Percentiles rank a stretch among this genome's conserved stretches.
Conservation (phyloP, 2,329 filamentous ascomycete species). For the Diaporthe eres region DNA sequence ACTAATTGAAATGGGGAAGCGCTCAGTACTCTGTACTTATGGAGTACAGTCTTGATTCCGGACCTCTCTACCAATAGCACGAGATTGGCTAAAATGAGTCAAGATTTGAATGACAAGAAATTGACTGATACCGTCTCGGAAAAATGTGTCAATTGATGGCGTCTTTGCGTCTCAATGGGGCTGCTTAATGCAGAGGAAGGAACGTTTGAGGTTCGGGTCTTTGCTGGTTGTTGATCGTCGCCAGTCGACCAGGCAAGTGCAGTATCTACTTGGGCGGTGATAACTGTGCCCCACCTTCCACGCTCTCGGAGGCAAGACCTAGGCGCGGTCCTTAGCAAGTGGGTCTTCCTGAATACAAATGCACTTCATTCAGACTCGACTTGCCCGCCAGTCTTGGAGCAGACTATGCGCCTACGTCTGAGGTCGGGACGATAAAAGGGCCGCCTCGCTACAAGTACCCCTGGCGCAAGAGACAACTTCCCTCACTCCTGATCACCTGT, state of each 20-base stretch:
- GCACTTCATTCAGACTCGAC: not conserved
- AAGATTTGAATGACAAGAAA: not conserved
- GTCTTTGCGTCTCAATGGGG: not conserved
- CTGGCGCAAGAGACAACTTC: not conserved
- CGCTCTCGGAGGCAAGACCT: accelerated
- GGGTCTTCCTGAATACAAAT: not conserved
- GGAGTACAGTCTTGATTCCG: not conserved
- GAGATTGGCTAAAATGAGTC: not conserved
- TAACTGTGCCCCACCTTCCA: conserved; percentile 1
- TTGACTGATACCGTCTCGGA: not conserved
- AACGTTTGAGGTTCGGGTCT: not conserved
- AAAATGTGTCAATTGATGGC: not conserved
- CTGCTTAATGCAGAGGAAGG: not conserved
- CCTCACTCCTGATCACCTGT: not conserved
- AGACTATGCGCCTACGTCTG: conserved; percentile 4
- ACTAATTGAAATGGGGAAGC: not conserved
- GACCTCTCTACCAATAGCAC: not conserved
- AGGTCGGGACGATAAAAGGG: conserved; percentile 11
- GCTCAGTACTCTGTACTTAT: not conserved
- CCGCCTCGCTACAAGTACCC: conserved; percentile 9
- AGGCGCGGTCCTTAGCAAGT: not conserved
- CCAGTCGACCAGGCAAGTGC: not conserved
- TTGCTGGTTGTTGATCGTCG: not conserved
- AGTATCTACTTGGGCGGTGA: not conserved
- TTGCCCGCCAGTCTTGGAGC: not conserved